phyloP scores from a whole-genome alignment of 305 asterid species.

The Rubia balearica region DNA sequence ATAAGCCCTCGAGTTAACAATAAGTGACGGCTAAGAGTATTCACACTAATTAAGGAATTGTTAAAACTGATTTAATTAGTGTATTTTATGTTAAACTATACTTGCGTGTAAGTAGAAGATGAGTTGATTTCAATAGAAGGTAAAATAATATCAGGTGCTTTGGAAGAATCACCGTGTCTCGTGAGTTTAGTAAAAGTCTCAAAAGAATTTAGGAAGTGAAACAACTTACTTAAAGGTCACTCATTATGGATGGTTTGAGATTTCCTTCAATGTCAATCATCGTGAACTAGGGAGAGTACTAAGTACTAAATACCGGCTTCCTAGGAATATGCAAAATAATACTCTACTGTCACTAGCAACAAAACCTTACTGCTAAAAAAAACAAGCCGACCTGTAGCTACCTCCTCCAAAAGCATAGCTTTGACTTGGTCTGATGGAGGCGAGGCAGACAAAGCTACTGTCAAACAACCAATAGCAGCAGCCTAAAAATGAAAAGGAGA shows the following conservation, averaged over 20 bases:
- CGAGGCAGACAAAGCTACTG: constrained; percentile 66
- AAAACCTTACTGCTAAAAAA: constrained; percentile 9
- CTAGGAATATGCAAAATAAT: not conserved
- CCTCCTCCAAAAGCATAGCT: constrained; percentile 63
- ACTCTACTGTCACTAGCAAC: constrained; percentile 5
- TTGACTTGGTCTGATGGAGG: constrained; percentile 54
- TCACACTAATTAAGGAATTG: too few species aligned
- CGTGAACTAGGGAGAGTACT: not conserved
- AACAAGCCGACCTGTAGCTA: constrained; percentile 48
- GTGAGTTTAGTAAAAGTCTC: not conserved
- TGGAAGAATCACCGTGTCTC: not conserved
- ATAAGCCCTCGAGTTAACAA: too few species aligned
- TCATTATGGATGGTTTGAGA: not conserved
- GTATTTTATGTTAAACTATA: too few species aligned
- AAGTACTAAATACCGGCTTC: not conserved
- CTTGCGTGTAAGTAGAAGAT: too few species aligned
- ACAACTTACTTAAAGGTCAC: not conserved
- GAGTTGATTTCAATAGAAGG: not conserved
- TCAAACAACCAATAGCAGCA: constrained; percentile 64
- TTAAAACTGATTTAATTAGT: too few species aligned
- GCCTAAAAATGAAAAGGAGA: constrained; percentile 44
- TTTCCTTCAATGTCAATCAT: too few species aligned
- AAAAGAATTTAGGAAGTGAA: not conserved
- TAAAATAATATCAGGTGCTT: not conserved
- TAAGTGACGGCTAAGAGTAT: too few species aligned